These are phyloP conservation scores for Aspergillus cejpii DNA, from an alignment of 2,329 filamentous ascomycete genomes.

Conservation along the genomic window DNA sequence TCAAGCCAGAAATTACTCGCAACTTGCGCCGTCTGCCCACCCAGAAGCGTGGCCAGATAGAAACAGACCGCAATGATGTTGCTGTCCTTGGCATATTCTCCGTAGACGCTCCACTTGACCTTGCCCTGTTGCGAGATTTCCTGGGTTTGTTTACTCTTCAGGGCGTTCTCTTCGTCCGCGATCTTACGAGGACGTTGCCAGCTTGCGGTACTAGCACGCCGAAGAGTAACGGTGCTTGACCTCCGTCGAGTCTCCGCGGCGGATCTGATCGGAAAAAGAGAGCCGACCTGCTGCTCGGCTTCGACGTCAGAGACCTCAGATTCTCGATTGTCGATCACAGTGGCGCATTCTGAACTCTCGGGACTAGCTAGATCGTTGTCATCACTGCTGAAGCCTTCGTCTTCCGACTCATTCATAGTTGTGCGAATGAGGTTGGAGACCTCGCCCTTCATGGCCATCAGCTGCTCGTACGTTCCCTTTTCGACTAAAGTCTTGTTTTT, in stretches of 20 bases:
- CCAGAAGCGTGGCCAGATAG: slow-evolving; percentile 70
- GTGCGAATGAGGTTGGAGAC: slow-evolving; percentile 78
- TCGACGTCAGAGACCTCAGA: slow-evolving; percentile 49
- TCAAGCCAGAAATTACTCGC: slow-evolving; percentile 90
- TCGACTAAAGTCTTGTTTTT: slow-evolving; percentile 78
- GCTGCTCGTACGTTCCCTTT: slow-evolving; percentile 80
- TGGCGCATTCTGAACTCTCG: slow-evolving; percentile 58
- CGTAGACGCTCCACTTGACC: slow-evolving; percentile 94
- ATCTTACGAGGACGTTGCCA: slow-evolving; percentile 81
- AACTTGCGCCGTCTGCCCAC: slow-evolving; percentile 74
- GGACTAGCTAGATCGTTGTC: slow-evolving; percentile 57
- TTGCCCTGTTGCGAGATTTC: slow-evolving; percentile 91
- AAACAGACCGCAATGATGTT: slow-evolving; percentile 76
- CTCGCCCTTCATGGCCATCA: slow-evolving; percentile 89
- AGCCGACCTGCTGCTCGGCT: slow-evolving; percentile 64
- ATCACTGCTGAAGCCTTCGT: slow-evolving; percentile 47
- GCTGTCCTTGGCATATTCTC: slow-evolving; percentile 90
- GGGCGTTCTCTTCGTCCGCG: slow-evolving; percentile 64
- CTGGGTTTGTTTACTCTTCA: slow-evolving; percentile 78
- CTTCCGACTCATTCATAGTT: slow-evolving; percentile 47
- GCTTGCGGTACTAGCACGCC: slow-evolving; percentile 84
- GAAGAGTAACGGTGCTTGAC: slow-evolving; percentile 68
- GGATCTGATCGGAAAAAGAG: slow-evolving; percentile 66
- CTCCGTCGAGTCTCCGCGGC: slow-evolving; percentile 55
- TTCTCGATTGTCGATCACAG: slow-evolving; percentile 45